Evolutionary conservation across 768 basidiomycete species (phyloP), one percentile per base, ranked within the genome.

Genomic region (Mycena galericulata): DNA sequence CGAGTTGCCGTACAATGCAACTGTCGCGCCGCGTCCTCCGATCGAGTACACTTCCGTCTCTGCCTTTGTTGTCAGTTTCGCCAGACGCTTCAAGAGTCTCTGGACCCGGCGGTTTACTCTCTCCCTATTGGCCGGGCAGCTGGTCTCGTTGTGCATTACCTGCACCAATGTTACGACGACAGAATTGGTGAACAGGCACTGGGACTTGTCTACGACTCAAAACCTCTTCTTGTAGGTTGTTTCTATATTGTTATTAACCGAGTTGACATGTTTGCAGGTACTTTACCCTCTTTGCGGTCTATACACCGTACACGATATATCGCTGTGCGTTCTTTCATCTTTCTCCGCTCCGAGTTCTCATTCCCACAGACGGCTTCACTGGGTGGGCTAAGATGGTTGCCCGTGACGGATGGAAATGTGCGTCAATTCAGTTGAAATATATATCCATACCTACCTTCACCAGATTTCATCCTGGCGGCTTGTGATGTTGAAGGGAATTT

Each of bases 401-500:
- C 43, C 85, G 83, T 22, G 94, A 95, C 72, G 95, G 94, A 36
- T 96, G 94, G 95, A 95, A 92, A 86, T 96, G 93, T 93, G 72
- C 51, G 89, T 46, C 30, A 11, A 8, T 10, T 38, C 26, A 34
- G 43, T 27, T 49, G 15, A 36, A 46, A n/a, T n/a, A n/a, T n/a
- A n/a, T n/a, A n/a, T n/a, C n/a, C 24, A 59, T 58, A 59, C 65
- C 22, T 53, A 26, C 47, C 59, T 8, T 47, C 36, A 22, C 2
- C 72, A 95, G 94, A 96, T 77, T 78, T 94, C 67, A 84, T 95
- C 64, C 83, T 96, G 34, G 94, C 92, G 26, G 87, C 84, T 30
- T 92, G 89, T 77, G 94, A 96, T 75, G 94, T 96, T 40, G 95
- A 96, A 76, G 94, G 91, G 36, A 96, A 96, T 76, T 96, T 94